Base-by-base conservation (phyloP, 768 basidiomycete species). In the Tylopilus vinaceipallidus region DNA sequence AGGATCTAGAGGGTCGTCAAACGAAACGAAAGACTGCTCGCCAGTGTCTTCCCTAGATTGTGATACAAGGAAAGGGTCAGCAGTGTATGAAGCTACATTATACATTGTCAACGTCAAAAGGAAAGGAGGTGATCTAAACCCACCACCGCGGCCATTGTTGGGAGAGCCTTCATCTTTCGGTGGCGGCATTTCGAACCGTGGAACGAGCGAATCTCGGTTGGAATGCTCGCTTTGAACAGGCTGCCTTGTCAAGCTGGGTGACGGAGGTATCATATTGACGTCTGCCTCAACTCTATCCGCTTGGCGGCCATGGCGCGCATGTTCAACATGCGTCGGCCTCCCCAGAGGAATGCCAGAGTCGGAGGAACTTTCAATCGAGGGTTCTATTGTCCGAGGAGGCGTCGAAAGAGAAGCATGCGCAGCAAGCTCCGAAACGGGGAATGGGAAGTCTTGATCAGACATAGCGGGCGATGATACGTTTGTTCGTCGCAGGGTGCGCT, bases 191-290 rank as follows among this genome's bases (percentile, higher is more conserved):
- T 59, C 66, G 29, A 74, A 71, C 11, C 62, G 63, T 0, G 75
- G 74, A 16, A 76, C 54, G 11, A 71, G 65, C 8, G 56, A 60
- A 46, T 71, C 70, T 19, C 47, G 45, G 41, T 60, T 62, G 6
- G 57, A 46, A 26, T 54, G 56, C 24, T 61, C 61, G n/a, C 39
- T 48, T 4, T 41, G 49, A 29, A 52, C 24, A 6, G 14, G 54
- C 33, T 56, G 45, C 52, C 71, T 75, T 14, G 71, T 63, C 2
- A 77, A 77, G 16, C 75, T 77, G 6, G 79, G 79, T 4, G 77
- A 79, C 1, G 77, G 76, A 24, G 79, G 78, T 11, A 78, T 65
- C 68, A 73, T 73, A 27, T 64, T 63, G 14, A 75, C 62, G 46
- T 77, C 75, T 40, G 63, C 60, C 14, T 75, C 76, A 6, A 70